Evolutionary conservation across 2,329 filamentous ascomycete genomes (phyloP), one percentile per base, ranked within the genome.

Genomic region (Grosmannia clavigera): DNA sequence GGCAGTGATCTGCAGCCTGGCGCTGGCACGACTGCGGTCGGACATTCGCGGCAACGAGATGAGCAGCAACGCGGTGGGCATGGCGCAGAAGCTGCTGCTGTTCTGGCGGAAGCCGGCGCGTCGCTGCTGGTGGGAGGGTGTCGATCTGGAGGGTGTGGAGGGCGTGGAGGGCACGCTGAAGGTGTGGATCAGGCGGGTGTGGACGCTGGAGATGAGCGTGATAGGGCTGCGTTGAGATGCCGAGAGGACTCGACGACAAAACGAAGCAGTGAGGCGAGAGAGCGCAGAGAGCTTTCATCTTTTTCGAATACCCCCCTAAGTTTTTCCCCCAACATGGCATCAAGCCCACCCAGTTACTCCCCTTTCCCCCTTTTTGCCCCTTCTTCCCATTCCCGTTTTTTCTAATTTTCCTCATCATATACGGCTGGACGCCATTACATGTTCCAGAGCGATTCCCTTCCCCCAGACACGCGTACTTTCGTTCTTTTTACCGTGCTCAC

Each of bases 121-220:
- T 63, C 83, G 94, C 71, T 99, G 94, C 78, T 99, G 94, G 94
- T 99, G 94, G 94, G 94, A 99, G 72, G 94, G 94, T 29, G 88
- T 99, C 46, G 92, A 97, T 72, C 79, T 99, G 53, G 84, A 94
- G 22, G 81, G 89, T 65, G 88, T 99, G 14, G 90, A 95, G 57
- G 94, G 94, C 16, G 87, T 97, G 9, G 84, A 95, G 58, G 92
- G 92, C 58, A 90, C 86, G 71, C 80, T 99, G 66, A 99, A 99
- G 75, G 91, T 99, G 61, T 99, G 94, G 94, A 97, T 99, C 71
- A 82, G 94, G 69, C 83, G 94, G 68, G 94, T 99, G 62, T 99
- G 94, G 94, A 99, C 94, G 62, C 80, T 99, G 61, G 94, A 99
- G 79, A 99, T 99, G 90, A 94, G 89, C 71, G 90, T 94, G 59